These are phyloP conservation scores for Xylaria palmicola DNA, from an alignment of 495 filamentous ascomycete genomes.

Conservation along the genomic window DNA sequence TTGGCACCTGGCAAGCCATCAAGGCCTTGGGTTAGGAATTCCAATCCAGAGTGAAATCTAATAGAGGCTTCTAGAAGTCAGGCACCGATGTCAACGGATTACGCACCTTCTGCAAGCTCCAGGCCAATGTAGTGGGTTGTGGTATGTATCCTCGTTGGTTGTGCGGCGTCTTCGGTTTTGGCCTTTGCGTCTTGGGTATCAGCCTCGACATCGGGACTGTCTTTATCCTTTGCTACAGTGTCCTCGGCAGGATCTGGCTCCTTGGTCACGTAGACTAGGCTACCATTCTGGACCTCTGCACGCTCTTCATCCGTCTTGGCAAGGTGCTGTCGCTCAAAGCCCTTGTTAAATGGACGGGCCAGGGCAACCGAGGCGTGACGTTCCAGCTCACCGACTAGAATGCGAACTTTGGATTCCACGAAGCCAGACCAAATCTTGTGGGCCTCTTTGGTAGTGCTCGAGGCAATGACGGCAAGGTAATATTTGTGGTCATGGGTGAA, in stretches of 20 bases:
- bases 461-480: conserved; percentile 85
- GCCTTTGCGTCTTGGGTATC: conserved; percentile 37
- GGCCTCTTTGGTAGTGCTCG: conserved; percentile 79
- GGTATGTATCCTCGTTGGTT: conserved; percentile 63
- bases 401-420: conserved; percentile 87
- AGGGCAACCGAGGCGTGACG: conserved; percentile 69
- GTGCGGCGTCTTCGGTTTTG: conserved; percentile 47
- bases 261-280: conserved; percentile 63
- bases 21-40: conserved; percentile 35
- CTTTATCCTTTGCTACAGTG: conserved; percentile 50
- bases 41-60: conserved; percentile 25
- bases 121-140: conserved; percentile 88
- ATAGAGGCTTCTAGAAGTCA: conserved; percentile 27
- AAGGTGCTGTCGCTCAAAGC: conserved; percentile 76
- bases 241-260: conserved; percentile 24
- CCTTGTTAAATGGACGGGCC: conserved; percentile 90
- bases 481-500: conserved; percentile 93
- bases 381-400: conserved; percentile 79
- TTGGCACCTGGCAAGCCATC: conserved; percentile 45
- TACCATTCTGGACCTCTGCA: conserved; percentile 68
- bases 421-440: conserved; percentile 86
- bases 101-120: conserved; percentile 65
- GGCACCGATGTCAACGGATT: conserved; percentile 31
- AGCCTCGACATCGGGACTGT: conserved; percentile 38
- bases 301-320: conserved; percentile 71